Evolutionary conservation across 192 early-diverging fungal genomes (phyloP), one percentile per base, ranked within the genome.

Genomic region (Podila epicladia): DNA sequence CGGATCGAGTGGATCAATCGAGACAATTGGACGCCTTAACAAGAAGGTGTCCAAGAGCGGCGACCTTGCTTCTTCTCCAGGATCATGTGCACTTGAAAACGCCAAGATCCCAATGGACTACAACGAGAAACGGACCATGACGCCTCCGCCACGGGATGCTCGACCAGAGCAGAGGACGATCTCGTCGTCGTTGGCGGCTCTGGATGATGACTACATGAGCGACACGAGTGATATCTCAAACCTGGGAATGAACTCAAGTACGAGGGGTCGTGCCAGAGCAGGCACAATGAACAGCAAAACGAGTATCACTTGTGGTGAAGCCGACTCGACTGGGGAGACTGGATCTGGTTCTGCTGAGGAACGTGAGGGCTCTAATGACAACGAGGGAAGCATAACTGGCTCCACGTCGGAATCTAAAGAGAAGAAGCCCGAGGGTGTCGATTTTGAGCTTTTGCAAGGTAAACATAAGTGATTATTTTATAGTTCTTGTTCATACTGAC

Each of bases 381-480:
- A 51, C 33, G 9, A 45, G 19, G 26, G 62, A 72, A 32, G 50
- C 20, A 3, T 58, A 62, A 4, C 86, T 5, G 24, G 53, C 6
- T 24, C 53, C 7, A 70, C 65, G 4, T 63, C 67, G 13, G 60
- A 64, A 55, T 72, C 85, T 73, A 94, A 94, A 72, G 91, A 92
- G 29, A 96, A 94, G 83, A 92, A 91, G 60, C 88, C 91, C 13
- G 92, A 94, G 24, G 85, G 88, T 12, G 89, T 95, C 31, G 93
- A 95, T 76, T 87, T 96, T 69, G 89, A 92, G 22, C 57, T 91
- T 19, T 78, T 95, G 58, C 87, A 90, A 72, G 93, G 94, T 94
- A 84, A 24, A 80, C 67, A 49, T 61, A 32, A 20, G 29, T 6
- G 49, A 8, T 45, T 28, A 0, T 55, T 51, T 55, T 67, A 62